Evolutionary conservation across 2,329 filamentous ascomycete species (phyloP).

Genomic region (Aspergillus sp.): DNA sequence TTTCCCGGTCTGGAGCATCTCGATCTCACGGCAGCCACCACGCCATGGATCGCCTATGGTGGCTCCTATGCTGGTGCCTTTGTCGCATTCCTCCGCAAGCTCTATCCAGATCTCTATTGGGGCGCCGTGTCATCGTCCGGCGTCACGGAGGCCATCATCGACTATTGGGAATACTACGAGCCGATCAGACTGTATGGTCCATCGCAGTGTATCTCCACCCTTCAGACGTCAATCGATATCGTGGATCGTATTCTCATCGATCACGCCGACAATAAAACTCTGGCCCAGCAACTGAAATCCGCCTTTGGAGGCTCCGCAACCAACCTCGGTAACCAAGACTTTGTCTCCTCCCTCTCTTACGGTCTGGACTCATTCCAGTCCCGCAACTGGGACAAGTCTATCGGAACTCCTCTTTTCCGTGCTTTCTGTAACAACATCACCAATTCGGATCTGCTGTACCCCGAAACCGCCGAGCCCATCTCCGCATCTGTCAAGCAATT

Average conservation of each 20-base stretch:
- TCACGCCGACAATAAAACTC: constrained; percentile 46
- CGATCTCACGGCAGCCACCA: constrained; percentile 65
- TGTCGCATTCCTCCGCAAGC: constrained; percentile 71
- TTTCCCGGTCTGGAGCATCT: constrained; percentile 69
- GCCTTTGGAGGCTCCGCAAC: constrained; percentile 51
- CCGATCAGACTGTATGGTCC: constrained; percentile 59
- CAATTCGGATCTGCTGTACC: constrained; percentile 46
- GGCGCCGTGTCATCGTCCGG: constrained; percentile 79
- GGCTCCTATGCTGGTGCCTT: constrained; percentile 82
- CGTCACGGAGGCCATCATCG: constrained; percentile 73
- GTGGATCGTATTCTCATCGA: constrained; percentile 60
- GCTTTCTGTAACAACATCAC: constrained; percentile 61
- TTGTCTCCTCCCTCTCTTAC: constrained; percentile 40
- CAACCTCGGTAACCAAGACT: constrained; percentile 14
- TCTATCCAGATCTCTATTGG: constrained; percentile 78
- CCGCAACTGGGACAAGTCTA: constrained; percentile 61
- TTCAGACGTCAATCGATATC: constrained; percentile 62
- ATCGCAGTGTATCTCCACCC: constrained; percentile 63
- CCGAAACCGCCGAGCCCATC: constrained; percentile 18
- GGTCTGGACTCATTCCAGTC: constrained; percentile 56
- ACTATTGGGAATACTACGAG: constrained; percentile 70
- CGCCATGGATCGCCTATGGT: constrained; percentile 77
- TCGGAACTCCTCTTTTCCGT: constrained; percentile 52
- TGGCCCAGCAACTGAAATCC: constrained; percentile 53
- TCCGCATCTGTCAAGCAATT: constrained; percentile 34